Evolutionary conservation across 139 green algal species (phyloP).

Genomic region (Coelastrella sp.): DNA sequence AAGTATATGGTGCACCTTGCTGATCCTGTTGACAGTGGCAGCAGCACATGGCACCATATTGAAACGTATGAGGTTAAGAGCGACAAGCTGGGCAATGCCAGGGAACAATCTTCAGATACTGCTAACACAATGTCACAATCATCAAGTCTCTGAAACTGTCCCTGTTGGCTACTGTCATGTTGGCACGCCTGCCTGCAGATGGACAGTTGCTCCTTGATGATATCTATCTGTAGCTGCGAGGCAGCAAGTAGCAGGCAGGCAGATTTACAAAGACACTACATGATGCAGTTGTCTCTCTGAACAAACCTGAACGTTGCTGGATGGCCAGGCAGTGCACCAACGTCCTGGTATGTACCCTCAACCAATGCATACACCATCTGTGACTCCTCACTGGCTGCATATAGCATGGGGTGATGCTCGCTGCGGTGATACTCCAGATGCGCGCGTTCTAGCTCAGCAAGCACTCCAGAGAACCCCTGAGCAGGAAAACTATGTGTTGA

Average conservation of each 20-base stretch:
- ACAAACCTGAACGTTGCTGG: conserved; percentile 50
- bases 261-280: background rate
- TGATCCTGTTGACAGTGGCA: conserved; percentile 26
- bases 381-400: conserved; percentile 25
- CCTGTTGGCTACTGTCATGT: too few species aligned
- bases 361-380: conserved; percentile 41
- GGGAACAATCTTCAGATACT: too few species aligned
- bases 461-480: conserved; percentile 40
- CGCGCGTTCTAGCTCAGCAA: conserved; percentile 42
- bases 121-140: too few species aligned
- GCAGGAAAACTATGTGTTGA: too few species aligned
- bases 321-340: conserved; percentile 45
- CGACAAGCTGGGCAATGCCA: too few species aligned
- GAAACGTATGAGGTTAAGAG: too few species aligned
- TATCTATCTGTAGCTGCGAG: too few species aligned
- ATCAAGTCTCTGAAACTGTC: too few species aligned
- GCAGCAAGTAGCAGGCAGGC: background rate
- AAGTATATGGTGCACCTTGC: conserved; percentile 46
- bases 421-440: conserved; percentile 44
- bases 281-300: background rate
- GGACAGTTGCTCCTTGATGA: too few species aligned
- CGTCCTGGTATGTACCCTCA: conserved; percentile 49
- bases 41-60: too few species aligned
- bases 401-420: conserved; percentile 44
- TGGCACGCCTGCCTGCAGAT: too few species aligned